Conservation (phyloP, 2,329 filamentous ascomycete species). For the Gnomoniopsis smithogilvyi region DNA sequence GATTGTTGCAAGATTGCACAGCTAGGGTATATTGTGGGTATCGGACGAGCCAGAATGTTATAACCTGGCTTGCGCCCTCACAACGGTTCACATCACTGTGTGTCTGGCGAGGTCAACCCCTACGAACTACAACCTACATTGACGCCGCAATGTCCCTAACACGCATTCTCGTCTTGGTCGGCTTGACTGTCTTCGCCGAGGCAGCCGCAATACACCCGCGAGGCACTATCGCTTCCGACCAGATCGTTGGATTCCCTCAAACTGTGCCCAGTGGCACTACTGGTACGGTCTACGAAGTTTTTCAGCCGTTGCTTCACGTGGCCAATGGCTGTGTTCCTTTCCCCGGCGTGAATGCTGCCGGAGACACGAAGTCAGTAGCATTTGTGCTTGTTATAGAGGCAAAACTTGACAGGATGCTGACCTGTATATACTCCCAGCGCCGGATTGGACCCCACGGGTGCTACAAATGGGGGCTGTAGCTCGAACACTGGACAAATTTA, state of each 20-base stretch:
- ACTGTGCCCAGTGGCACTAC: conserved; percentile 44
- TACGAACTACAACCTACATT: not conserved
- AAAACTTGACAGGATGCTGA: not conserved
- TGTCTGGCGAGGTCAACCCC: no score
- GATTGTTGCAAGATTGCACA: no score
- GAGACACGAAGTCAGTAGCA: conserved; percentile 51
- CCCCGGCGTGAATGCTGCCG: conserved; percentile 54
- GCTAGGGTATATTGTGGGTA: no score
- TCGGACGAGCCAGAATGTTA: no score
- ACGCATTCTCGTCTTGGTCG: conserved; percentile 1
- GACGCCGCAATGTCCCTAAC: not conserved
- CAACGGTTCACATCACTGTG: no score
- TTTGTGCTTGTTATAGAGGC: not conserved
- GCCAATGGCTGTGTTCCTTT: conserved; percentile 61
- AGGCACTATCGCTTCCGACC: conserved; percentile 26
- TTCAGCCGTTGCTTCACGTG: conserved; percentile 53
- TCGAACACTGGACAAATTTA: conserved; percentile 36
- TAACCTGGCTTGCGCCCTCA: no score
- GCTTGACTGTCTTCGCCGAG: not conserved
- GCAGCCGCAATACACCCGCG: conserved; percentile 18
- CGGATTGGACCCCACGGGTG: conserved; percentile 31
- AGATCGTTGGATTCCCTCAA: conserved; percentile 49
- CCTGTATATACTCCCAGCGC: conserved; percentile 23
- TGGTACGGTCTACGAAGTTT: conserved; percentile 51
- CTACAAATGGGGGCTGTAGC: conserved; percentile 28